phyloP scores from a whole-genome alignment of 1,284 basidiomycete species.

The Exsudoporus floridanus region DNA sequence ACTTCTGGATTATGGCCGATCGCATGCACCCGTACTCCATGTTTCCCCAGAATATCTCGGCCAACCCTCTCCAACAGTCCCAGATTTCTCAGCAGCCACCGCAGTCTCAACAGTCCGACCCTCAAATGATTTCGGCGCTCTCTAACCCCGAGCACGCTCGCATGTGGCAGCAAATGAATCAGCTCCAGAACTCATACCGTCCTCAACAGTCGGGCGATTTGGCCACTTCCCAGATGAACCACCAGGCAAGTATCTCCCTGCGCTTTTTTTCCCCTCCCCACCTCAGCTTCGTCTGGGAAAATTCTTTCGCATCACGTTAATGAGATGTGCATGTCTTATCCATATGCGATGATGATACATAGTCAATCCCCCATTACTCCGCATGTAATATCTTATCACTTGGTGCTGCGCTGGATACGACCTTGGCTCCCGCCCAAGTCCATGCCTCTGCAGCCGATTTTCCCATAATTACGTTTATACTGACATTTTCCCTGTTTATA shows the following conservation, averaged over 20 bases:
- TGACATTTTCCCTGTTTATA: conserved; percentile 37
- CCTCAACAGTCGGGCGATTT: conserved; percentile 44
- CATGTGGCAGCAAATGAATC: conserved; percentile 59
- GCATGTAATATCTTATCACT: conserved; percentile 19
- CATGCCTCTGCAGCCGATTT: conserved; percentile 5
- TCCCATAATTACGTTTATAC: conserved; percentile 20
- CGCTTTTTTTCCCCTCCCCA: conserved; percentile 10
- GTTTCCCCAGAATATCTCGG: conserved; percentile 47
- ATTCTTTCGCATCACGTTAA: conserved; percentile 10
- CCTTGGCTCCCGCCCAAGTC: not conserved
- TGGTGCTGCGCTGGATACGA: conserved; percentile 1
- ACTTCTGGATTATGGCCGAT: conserved; percentile 56
- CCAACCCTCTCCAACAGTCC: conserved; percentile 47
- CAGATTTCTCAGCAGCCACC: conserved; percentile 42
- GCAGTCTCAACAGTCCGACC: conserved; percentile 41
- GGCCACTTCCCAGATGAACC: conserved; percentile 38
- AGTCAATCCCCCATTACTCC: conserved; percentile 17
- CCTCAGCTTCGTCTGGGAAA: conserved; percentile 17
- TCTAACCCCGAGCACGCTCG: conserved; percentile 46
- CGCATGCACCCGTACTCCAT: conserved; percentile 52
- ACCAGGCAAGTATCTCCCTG: conserved; percentile 45
- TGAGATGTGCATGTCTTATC: conserved; percentile 17
- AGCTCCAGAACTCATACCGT: conserved; percentile 47
- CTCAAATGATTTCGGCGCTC: conserved; percentile 43
- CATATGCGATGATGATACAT: conserved; percentile 17